A percentile compares a stretch with the other conserved stretches of the same genome.
Evolutionary conservation across 176 grass and related monocot species (phyloP).

Genomic region (Guadua angustifolia): DNA sequence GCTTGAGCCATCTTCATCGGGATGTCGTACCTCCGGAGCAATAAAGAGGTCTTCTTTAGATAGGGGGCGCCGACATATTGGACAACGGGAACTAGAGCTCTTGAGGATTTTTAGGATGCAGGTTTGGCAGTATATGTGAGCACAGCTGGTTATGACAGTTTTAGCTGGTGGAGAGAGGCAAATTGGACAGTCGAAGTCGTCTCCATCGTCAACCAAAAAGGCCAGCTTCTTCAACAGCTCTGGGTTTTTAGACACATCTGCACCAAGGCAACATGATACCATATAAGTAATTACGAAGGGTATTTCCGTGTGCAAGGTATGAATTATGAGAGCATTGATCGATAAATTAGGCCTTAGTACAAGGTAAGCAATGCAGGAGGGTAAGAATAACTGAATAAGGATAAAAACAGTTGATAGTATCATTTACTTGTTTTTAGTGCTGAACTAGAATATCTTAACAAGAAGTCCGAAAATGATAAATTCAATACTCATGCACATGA

Average conservation of each 20-base stretch:
- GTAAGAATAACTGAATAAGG: neutral
- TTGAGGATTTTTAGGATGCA: conserved; percentile 83
- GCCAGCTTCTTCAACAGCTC: conserved; percentile 89
- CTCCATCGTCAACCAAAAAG: conserved; percentile 82
- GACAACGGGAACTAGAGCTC: conserved; percentile 71
- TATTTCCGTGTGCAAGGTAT: neutral
- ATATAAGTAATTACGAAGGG: conserved; percentile 25
- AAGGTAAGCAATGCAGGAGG: neutral
- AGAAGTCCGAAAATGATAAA: neutral
- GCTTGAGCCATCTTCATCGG: conserved; percentile 57
- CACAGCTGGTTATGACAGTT: conserved; percentile 85
- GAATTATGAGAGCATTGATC: neutral
- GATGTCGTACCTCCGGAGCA: conserved; percentile 53
- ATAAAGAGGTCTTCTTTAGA: conserved; percentile 89
- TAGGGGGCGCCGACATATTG: conserved; percentile 74
- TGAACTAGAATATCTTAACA: neutral
- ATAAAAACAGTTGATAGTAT: neutral
- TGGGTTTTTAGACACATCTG: conserved; percentile 83
- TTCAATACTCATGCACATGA: neutral
- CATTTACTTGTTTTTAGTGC: neutral
- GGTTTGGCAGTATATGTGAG: conserved; percentile 88
- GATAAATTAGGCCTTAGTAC: conserved; percentile 2
- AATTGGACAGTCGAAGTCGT: conserved; percentile 94
- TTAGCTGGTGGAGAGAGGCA: conserved; percentile 83
- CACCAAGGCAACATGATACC: conserved; percentile 23